A percentile compares a stretch with the other conserved stretches of the same genome.
phyloP scores from a whole-genome alignment of 2,329 filamentous ascomycete species.

The Cordyceps militaris region DNA sequence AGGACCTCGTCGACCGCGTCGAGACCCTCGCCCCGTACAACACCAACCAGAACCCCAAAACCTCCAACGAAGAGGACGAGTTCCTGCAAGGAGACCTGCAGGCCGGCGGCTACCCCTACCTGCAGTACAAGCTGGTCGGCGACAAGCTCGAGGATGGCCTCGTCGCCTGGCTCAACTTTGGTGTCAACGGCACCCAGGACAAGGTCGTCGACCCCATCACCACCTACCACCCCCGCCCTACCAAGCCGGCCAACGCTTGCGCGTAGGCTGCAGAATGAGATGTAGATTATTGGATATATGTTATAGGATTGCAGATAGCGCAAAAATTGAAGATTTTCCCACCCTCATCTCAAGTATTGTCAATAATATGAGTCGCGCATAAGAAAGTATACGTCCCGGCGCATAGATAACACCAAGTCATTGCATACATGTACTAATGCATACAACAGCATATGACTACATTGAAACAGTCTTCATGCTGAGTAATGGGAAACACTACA shows the following conservation, averaged over 20 bases:
- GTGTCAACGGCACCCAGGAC: constrained; percentile 30
- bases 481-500: too few species aligned
- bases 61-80: constrained; percentile 42
- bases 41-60: constrained; percentile 36
- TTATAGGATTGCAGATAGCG: not conserved
- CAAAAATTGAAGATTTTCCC: not conserved
- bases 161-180: constrained; percentile 47
- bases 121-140: constrained; percentile 51
- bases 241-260: not conserved
- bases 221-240: constrained; percentile 7
- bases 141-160: constrained; percentile 44
- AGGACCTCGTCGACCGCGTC: constrained; percentile 44
- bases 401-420: too few species aligned
- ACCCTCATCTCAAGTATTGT: too few species aligned
- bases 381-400: too few species aligned
- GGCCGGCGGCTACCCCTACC: constrained; percentile 48
- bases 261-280: not conserved
- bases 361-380: too few species aligned
- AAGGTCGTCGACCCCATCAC: constrained; percentile 2
- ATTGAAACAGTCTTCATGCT: too few species aligned
- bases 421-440: too few species aligned
- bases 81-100: constrained; percentile 41
- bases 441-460: too few species aligned
- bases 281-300: not conserved
- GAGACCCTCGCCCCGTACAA: constrained; percentile 39